Conservation (phyloP, 169 alveolate species). For the Cryptosporidium sp. region DNA sequence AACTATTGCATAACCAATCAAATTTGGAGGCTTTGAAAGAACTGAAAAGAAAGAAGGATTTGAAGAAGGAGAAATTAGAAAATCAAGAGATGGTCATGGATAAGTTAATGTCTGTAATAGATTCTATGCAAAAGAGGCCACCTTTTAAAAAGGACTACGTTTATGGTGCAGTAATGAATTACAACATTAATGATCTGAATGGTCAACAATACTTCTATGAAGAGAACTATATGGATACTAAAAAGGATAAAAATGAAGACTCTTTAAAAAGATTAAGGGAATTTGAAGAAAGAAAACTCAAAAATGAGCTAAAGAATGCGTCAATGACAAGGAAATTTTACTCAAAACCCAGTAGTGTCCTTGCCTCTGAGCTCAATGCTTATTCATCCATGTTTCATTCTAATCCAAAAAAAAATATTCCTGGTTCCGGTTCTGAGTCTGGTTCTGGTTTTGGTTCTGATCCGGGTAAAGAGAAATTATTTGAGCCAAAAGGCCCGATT, state of each 20-base stretch:
- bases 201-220: background rate
- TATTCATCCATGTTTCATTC: background rate
- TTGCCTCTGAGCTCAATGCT: background rate
- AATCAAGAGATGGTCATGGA: conserved; percentile 44
- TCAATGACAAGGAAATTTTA: conserved; percentile 5
- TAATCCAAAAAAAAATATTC: background rate
- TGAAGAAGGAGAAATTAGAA: background rate
- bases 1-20: conserved; percentile 26
- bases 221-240: background rate
- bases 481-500: too few species aligned
- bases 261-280: background rate
- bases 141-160: background rate
- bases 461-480: too few species aligned
- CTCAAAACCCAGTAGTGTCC: background rate
- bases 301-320: conserved; percentile 1
- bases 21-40: conserved; percentile 14
- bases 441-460: background rate
- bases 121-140: conserved; percentile 18
- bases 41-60: background rate
- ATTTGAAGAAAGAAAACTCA: background rate
- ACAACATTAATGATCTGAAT: background rate
- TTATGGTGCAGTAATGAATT: conserved; percentile 13
- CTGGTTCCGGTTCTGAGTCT: background rate
- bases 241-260: background rate
- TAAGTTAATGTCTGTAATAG: conserved; percentile 15